Percentiles rank a stretch among this genome's conserved stretches.
phyloP scores from a whole-genome alignment of 73 alveolate species.

The Paraurostyla sp. region DNA sequence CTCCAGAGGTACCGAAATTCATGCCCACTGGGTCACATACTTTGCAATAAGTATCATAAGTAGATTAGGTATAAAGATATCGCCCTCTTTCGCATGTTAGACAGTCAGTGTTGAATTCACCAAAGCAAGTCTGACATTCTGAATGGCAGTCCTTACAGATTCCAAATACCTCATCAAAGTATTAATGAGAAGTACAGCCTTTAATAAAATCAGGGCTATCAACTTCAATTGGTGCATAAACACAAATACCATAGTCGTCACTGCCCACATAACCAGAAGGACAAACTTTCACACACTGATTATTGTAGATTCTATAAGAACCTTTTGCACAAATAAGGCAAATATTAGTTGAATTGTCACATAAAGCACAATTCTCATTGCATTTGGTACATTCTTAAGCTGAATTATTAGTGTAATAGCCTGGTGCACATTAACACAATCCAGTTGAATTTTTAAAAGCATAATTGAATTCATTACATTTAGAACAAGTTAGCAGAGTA shows the following conservation, averaged over 20 bases:
- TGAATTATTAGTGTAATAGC: slow-evolving; percentile 21
- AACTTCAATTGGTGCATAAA: slow-evolving; percentile 9
- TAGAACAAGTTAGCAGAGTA: slow-evolving; percentile 20
- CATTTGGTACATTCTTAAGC: slow-evolving; percentile 30
- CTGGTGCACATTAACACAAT: slow-evolving; percentile 56
- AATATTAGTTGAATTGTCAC: slow-evolving; percentile 44
- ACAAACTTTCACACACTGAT: slow-evolving; percentile 49
- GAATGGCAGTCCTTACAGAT: slow-evolving; percentile 38
- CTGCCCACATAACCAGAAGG: slow-evolving; percentile 52
- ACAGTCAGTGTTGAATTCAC: slow-evolving; percentile 4
- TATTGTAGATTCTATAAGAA: slow-evolving; percentile 51
- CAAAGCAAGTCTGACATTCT: slow-evolving; percentile 52
- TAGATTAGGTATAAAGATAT: background rate
- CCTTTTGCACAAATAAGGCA: slow-evolving; percentile 51
- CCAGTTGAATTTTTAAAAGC: slow-evolving; percentile 33
- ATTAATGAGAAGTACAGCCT: slow-evolving; percentile 19
- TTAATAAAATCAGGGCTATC: slow-evolving; percentile 22
- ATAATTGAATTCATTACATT: slow-evolving; percentile 51
- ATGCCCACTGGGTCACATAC: slow-evolving; percentile 1
- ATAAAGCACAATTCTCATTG: slow-evolving; percentile 45
- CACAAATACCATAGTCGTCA: slow-evolving; percentile 50
- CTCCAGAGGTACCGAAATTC: slow-evolving; percentile 39
- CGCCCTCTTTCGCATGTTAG: slow-evolving; percentile 42
- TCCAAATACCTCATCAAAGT: background rate
- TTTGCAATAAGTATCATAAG: background rate